Evolutionary conservation across 257 asterid genomes (phyloP), one percentile per base, ranked within the genome.

Genomic region (Scutellaria minor): DNA sequence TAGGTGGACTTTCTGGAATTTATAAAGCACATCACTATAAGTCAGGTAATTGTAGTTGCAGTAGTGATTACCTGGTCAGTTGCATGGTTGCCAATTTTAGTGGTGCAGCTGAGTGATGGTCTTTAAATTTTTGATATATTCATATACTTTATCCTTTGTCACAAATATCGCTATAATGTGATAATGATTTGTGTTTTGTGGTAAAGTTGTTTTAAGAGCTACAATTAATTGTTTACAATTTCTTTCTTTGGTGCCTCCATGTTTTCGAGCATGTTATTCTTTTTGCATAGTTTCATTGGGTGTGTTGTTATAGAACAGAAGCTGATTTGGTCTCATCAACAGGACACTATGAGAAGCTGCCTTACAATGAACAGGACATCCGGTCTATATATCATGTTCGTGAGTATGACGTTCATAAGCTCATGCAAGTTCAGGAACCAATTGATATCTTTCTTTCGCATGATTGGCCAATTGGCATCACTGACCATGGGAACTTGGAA

Each of bases 1-100:
- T 94, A 53, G 99, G 97, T 79, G 98, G 98, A 69, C 87, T 91
- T 72, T 94, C 99, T 70, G 98, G 97, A 74, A 91, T 94, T 55
- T 94, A 85, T 79, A 94, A 94, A 57, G 73, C 81, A 62, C 74
- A 79, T 66, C 84, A 94, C 84, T 94, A 91, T 73, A 61, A 71
- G 75, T 72, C 71, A 76, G 99, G 99, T 94, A 54, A 76, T 60
- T 40, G 64, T 58, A 46, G 54, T 37, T 58, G 58, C 65, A 59
- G 45, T 12, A 42, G 13, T 22, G 65, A 60, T 47, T 60, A 42
- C 39, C 66, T 13, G 57, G 71, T 65, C 37, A 5, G 54, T 18
- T 15, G 56, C 27, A 53, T 22, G 5, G 54, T 18, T 15, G 50
- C 27, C 20, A 6, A 48, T 58, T 64, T 51, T 9, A 47, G 50